Percentiles rank a stretch among this genome's conserved stretches.
These are phyloP conservation scores for Garcia nutans DNA, from an alignment of 345 rosid species.

Conservation along the genomic window DNA sequence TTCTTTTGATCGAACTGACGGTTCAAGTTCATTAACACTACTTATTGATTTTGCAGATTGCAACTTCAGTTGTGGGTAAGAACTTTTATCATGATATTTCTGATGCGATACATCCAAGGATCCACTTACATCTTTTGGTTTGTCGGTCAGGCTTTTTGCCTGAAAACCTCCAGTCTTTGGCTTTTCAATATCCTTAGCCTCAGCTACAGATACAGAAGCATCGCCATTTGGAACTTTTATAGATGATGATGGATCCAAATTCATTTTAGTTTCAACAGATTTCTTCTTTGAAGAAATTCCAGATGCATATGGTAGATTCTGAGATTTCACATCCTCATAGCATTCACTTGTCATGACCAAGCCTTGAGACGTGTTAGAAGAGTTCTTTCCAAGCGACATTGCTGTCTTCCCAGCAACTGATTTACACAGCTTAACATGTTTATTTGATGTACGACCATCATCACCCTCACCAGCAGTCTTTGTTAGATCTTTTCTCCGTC, in stretches of 20 bases:
- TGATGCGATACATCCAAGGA: conserved; percentile 45
- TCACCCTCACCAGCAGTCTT: conserved; percentile 51
- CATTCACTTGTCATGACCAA: conserved; percentile 34
- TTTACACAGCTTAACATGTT: conserved; percentile 58
- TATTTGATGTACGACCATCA: conserved; percentile 44
- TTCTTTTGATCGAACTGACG: conserved; percentile 47
- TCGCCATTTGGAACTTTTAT: conserved; percentile 45
- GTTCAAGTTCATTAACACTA: conserved; percentile 39
- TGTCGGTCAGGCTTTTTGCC: conserved; percentile 44
- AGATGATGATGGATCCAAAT: conserved; percentile 41
- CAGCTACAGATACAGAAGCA: conserved; percentile 36
- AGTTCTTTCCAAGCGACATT: conserved; percentile 31
- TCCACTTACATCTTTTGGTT: conserved; percentile 50
- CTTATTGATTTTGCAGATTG: conserved; percentile 44
- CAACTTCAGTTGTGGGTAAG: conserved; percentile 41
- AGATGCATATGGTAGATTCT: conserved; percentile 42
- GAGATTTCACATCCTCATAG: conserved; percentile 37
- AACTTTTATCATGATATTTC: conserved; percentile 52
- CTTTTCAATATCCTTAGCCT: conserved; percentile 52
- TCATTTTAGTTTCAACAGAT: conserved; percentile 45
- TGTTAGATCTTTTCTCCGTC: conserved; percentile 66
- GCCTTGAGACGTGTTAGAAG: conserved; percentile 35
- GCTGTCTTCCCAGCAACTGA: conserved; percentile 39
- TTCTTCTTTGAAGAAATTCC: conserved; percentile 54
- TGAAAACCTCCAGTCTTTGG: conserved; percentile 41